Evolutionary conservation across 139 green algal genomes (phyloP), one percentile per base, ranked within the genome.

Genomic region (Monoraphidium neglectum): DNA sequence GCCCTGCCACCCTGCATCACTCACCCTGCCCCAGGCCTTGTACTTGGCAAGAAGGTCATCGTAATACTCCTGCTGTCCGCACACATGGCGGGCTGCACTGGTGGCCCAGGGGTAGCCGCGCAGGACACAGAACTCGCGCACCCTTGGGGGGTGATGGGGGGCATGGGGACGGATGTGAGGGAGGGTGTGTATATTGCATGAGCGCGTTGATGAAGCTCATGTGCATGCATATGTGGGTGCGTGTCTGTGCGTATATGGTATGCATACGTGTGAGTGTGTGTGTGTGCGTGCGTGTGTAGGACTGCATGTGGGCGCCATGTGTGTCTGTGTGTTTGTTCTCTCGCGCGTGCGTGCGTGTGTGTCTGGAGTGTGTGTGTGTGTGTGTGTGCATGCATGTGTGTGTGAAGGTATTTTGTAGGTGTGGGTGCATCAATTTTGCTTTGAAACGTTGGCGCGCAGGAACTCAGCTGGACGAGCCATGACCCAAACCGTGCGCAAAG

Each of bases 51-150:
- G 28, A 28, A 98, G 81, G 21, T 93, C 87, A 23, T 98, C 95
- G 72, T 98, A 98, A 77, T 98, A 98, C 8, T 98, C 94, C 36
- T 87, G 68, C 82, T 98, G 91, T 24, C 61, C 36, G 70, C 89
- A 90, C 4, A 88, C 88, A 0, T 83, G 86, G 35, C 60, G 84
- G 0, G 93, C 94, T 38, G 89, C 57, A 46, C 82, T 90, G 6
- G 78, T 80, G 1, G 47, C 75, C 94, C 94, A 98, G 5, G 72
- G 37, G 32, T 89, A 79, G 6, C 94, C 91, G 8, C 84, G 72
- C 65, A 92, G 79, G 47, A 98, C 93, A 85, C 91, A 97, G 46
- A 92, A 82, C 36, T 92, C 85, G 36, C 94, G 94, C 2, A 97
- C 90, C 62, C 93, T 98, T 84, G 6, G 4, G 57, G 4, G 28